Conservation (phyloP, 352 stramenopile species). For the Globisporangium perplexum region DNA sequence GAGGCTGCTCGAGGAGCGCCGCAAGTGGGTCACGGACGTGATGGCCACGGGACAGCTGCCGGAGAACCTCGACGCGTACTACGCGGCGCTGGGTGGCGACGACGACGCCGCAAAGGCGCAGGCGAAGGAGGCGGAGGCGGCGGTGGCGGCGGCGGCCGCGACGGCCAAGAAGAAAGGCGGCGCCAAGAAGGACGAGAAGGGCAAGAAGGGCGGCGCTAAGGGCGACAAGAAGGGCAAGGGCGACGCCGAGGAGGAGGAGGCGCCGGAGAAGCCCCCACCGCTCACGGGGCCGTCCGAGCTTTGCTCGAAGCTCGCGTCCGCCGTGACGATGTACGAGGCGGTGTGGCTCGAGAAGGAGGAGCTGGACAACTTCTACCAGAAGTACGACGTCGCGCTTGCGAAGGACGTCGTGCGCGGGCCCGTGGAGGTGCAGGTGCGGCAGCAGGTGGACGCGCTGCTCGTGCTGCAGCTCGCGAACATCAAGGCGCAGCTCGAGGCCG, state of each 20-base stretch:
- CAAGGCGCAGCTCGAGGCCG: slow-evolving; percentile 83
- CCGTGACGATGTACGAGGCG: slow-evolving; percentile 68
- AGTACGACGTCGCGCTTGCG: slow-evolving; percentile 89
- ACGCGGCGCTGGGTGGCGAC: slow-evolving; percentile 43
- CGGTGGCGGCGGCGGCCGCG: slow-evolving; percentile 17
- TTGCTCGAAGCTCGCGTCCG: slow-evolving; percentile 61
- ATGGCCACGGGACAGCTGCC: slow-evolving; percentile 82
- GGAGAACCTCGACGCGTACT: slow-evolving; percentile 89
- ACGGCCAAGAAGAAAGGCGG: slow-evolving; percentile 25
- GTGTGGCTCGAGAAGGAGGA: slow-evolving; percentile 89
- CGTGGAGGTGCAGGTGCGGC: slow-evolving; percentile 81
- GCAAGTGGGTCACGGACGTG: slow-evolving; percentile 90
- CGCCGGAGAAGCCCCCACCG: slow-evolving; percentile 74
- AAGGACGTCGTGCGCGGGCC: slow-evolving; percentile 88
- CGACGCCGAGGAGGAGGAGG: slow-evolving; percentile 48
- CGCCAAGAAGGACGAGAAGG: slow-evolving; percentile 35
- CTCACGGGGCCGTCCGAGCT: slow-evolving; percentile 86
- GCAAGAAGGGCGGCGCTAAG: slow-evolving; percentile 54
- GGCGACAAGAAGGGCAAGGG: slow-evolving; percentile 45
- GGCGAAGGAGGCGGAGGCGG: slow-evolving; percentile 45
- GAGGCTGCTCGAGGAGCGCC: slow-evolving; percentile 88
- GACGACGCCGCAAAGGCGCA: slow-evolving; percentile 48
- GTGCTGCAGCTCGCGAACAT: slow-evolving; percentile 94
- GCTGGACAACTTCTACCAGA: slow-evolving; percentile 90
- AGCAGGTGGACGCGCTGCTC: slow-evolving; percentile 93